Base-by-base conservation (phyloP, 2,329 filamentous ascomycete genomes). In the Sphaerulina vaccinii region DNA sequence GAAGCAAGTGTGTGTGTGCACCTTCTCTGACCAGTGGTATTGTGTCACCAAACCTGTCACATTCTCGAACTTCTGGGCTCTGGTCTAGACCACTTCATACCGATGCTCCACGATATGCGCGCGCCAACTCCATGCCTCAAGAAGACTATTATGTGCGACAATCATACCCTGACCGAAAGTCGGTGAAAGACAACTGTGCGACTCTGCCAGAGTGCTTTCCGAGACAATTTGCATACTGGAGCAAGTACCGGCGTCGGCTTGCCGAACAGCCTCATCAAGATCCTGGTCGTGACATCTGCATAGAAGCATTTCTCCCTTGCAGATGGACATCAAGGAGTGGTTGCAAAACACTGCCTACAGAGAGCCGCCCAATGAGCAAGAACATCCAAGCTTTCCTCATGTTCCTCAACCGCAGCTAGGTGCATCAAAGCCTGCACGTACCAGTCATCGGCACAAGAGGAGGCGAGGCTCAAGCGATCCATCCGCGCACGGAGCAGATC, bases 271-370 rank as follows among this genome's bases (percentile, higher is more conserved):
- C 47, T 41, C 24, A 32, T 44, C 39, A 40, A 40, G n/a, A 50
- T 37, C 45, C 49, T 47, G 49, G 53, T 41, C 39, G 22, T 24
- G 38, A 40, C 40, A 15, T 37, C 22, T 43, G 48, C 50, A 49
- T 44, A 45, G 41, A n/a, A n/a, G 43, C 42, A 27, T 35, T 37
- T 29, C 16, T 35, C 39, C 48, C 49, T 53, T 49, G 41, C 54
- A 49, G 49, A 76, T 76, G 74, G 71, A 77, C 56, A 73, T 77
- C 56, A 63, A 62, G 41, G 68, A 64, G 57, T 77, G 75, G 75
- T 67, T 77, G 40, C 66, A 71, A 45, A 65, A 71, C 49, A 75
- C 69, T 6, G 68, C 65, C 49, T 65, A 69, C 42, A 64, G 68
- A 52, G 62, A 65, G 49, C 60, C 63, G 49, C 61, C 65, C 43